A percentile compares a stretch with the other conserved stretches of the same genome.
These are phyloP conservation scores for Zygosaccharomyces siamensis DNA, from an alignment of 805 yeast genomes.

Conservation along the genomic window DNA sequence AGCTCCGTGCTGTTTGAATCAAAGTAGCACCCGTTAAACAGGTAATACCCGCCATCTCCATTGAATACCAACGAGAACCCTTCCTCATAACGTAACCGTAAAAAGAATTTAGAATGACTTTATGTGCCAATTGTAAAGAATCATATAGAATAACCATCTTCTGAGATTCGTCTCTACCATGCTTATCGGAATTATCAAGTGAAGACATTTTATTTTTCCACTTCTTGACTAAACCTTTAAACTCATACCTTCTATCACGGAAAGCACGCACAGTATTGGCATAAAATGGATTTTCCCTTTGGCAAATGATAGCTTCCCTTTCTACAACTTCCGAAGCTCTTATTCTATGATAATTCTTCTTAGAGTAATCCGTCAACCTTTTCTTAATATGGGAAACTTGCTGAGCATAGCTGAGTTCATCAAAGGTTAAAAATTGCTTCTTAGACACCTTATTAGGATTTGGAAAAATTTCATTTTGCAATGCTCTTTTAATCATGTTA, in stretches of 20 bases:
- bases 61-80: slow-evolving; percentile 98
- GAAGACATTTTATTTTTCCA: slow-evolving; percentile 81
- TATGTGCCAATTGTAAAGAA: slow-evolving; percentile 93
- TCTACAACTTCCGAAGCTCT: slow-evolving; percentile 80
- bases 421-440: slow-evolving; percentile 59
- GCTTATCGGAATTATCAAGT: slow-evolving; percentile 49
- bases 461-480: slow-evolving; percentile 75
- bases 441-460: slow-evolving; percentile 51
- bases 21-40: slow-evolving; percentile 97
- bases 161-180: slow-evolving; percentile 78
- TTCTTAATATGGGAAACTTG: slow-evolving; percentile 74
- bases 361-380: slow-evolving; percentile 75
- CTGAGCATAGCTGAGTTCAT: slow-evolving; percentile 68
- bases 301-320: slow-evolving; percentile 92
- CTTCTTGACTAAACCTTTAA: slow-evolving; percentile 85
- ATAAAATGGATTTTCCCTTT: slow-evolving; percentile 95
- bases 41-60: slow-evolving; percentile 99
- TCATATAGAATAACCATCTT: slow-evolving; percentile 93
- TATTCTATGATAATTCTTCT: slow-evolving; percentile 76
- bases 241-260: slow-evolving; percentile 94
- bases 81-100: slow-evolving; percentile 99
- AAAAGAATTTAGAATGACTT: slow-evolving; percentile 91
- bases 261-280: slow-evolving; percentile 90
- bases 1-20: slow-evolving; percentile 90
- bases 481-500: slow-evolving; percentile 77